A percentile compares a stretch with the other conserved stretches of the same genome.
These are phyloP conservation scores for Beauveria rudraprayagi DNA, from an alignment of 2,329 filamentous ascomycete species.

Conservation along the genomic window DNA sequence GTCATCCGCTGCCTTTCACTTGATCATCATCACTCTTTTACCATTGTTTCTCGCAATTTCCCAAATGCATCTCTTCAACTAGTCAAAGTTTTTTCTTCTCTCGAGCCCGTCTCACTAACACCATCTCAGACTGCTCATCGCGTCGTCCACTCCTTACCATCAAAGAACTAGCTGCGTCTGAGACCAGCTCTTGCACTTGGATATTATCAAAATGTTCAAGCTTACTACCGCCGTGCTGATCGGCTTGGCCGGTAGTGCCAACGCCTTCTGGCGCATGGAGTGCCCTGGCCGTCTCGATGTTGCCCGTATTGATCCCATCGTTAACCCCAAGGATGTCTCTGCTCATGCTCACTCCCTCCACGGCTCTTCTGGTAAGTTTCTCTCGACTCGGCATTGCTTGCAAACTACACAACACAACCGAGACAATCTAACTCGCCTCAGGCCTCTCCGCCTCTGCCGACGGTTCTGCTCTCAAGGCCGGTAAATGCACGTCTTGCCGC, in stretches of 20 bases:
- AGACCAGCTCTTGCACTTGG: conserved; percentile 18
- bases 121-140: conserved; percentile 25
- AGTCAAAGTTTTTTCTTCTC: neutral
- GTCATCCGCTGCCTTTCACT: conserved; percentile 10
- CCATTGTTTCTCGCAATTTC: neutral
- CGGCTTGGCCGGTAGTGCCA: conserved; percentile 30
- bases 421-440: conserved; percentile 24
- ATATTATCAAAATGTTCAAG: conserved; percentile 27
- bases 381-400: neutral
- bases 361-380: conserved; percentile 65
- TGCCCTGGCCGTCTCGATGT: conserved; percentile 64
- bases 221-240: conserved; percentile 24
- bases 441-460: conserved; percentile 55
- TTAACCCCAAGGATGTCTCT: conserved; percentile 51
- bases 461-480: conserved; percentile 48
- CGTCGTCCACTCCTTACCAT: conserved; percentile 27
- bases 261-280: conserved; percentile 85
- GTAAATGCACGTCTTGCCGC: conserved; percentile 71
- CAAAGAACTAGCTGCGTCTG: conserved; percentile 7
- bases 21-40: conserved; percentile 2
- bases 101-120: conserved; percentile 1
- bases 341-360: conserved; percentile 68
- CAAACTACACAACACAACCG: neutral
- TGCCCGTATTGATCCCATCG: conserved; percentile 69
- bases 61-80: neutral